phyloP scores from a whole-genome alignment of 805 yeast genomes.

The Isabelozyma pseudorhagii region DNA sequence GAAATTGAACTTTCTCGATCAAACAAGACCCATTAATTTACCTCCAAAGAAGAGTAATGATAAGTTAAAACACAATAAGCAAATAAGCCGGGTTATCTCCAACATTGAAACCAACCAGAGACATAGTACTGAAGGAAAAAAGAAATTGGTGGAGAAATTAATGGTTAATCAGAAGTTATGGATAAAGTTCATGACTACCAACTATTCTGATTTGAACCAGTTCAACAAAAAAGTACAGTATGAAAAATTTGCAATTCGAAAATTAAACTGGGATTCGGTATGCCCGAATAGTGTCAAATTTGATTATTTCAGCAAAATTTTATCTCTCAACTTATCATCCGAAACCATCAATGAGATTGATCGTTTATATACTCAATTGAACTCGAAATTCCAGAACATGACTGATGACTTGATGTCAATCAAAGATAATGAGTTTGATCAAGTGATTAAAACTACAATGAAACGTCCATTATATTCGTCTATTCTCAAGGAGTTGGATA shows the following conservation, averaged over 20 bases:
- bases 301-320: constrained; percentile 24
- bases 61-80: constrained; percentile 52
- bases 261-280: constrained; percentile 36
- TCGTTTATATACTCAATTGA: constrained; percentile 15
- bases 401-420: constrained; percentile 24
- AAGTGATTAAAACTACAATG: constrained; percentile 18
- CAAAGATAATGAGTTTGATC: constrained; percentile 33
- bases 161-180: constrained; percentile 23
- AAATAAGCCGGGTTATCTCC: constrained; percentile 45
- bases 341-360: constrained; percentile 13
- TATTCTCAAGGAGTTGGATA: constrained; percentile 13
- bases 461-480: constrained; percentile 29
- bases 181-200: constrained; percentile 18
- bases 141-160: constrained; percentile 11
- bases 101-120: constrained; percentile 34
- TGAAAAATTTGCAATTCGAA: constrained; percentile 29
- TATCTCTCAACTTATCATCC: constrained; percentile 13
- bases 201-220: constrained; percentile 8
- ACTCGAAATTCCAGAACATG: constrained; percentile 18
- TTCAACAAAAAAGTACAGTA: constrained; percentile 21
- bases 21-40: constrained; percentile 66
- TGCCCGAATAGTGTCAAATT: constrained; percentile 23
- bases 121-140: constrained; percentile 17
- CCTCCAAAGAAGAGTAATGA: constrained; percentile 63
- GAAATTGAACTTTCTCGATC: constrained; percentile 51